phyloP scores from a whole-genome alignment of 2,329 filamentous ascomycete species.

The Claviceps humidiphila region DNA sequence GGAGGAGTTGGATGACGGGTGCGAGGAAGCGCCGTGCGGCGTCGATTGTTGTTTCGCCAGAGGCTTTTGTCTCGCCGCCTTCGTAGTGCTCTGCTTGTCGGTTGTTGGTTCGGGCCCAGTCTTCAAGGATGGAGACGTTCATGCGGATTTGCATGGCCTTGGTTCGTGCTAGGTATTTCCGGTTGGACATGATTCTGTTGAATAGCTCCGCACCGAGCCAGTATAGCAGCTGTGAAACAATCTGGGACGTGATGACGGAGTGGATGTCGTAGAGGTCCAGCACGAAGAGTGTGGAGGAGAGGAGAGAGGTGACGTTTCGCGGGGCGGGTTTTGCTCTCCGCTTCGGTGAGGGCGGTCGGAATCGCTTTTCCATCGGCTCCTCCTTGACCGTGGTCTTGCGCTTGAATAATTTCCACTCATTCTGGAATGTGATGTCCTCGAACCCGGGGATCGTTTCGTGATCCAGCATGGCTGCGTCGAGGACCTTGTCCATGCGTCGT shows the following conservation, averaged over 20 bases:
- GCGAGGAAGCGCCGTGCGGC: constrained; percentile 72
- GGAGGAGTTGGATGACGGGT: constrained; percentile 82
- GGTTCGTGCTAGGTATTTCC: constrained; percentile 84
- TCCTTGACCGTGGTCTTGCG: constrained; percentile 81
- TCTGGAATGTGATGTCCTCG: constrained; percentile 91
- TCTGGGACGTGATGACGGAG: constrained; percentile 86
- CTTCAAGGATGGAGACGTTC: constrained; percentile 90
- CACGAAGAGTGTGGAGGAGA: constrained; percentile 93
- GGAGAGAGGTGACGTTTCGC: constrained; percentile 84
- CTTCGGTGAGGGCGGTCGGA: constrained; percentile 85
- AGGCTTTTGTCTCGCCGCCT: constrained; percentile 72
- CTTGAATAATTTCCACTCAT: constrained; percentile 97
- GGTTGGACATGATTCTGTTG: constrained; percentile 93
- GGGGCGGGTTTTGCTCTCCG: constrained; percentile 84
- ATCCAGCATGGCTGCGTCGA: constrained; percentile 88
- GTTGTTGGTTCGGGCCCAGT: constrained; percentile 91
- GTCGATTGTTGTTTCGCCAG: constrained; percentile 78
- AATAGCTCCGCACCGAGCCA: constrained; percentile 95
- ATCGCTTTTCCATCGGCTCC: constrained; percentile 80
- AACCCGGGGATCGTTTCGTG: constrained; percentile 97
- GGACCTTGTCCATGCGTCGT: constrained; percentile 85
- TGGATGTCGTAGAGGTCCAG: constrained; percentile 98
- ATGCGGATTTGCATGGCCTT: constrained; percentile 99
- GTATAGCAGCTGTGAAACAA: constrained; percentile 84
- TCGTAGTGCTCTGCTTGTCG: constrained; percentile 92